Percentiles rank a stretch among this genome's conserved stretches.
phyloP scores from a whole-genome alignment of 495 filamentous ascomycete species.

The Schizothecium vesticola region DNA sequence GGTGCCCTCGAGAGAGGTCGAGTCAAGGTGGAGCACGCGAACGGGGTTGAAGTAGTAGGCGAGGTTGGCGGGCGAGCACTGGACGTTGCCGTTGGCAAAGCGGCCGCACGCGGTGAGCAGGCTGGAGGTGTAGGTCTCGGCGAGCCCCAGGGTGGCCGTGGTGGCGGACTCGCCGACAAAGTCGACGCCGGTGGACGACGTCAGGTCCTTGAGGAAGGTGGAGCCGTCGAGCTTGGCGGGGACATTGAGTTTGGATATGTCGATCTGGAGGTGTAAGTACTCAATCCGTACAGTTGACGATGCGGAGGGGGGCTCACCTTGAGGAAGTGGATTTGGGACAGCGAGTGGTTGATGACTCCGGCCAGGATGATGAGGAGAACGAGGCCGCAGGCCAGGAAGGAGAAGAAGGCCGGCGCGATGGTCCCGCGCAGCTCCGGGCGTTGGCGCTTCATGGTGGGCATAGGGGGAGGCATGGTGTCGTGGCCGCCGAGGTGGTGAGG shows the following conservation, averaged over 20 bases:
- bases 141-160: conserved; percentile 26
- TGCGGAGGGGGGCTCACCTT: conserved; percentile 18
- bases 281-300: not conserved
- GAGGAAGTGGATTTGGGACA: conserved; percentile 24
- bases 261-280: conserved; percentile 19
- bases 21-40: conserved; percentile 27
- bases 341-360: conserved; percentile 17
- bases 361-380: conserved; percentile 26
- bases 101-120: conserved; percentile 32
- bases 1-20: conserved; percentile 18
- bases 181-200: conserved; percentile 26
- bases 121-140: conserved; percentile 26
- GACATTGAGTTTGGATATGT: conserved; percentile 23
- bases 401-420: conserved; percentile 21
- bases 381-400: conserved; percentile 23
- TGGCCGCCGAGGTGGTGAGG: not conserved
- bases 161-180: conserved; percentile 26
- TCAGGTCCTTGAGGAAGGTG: conserved; percentile 27
- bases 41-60: conserved; percentile 33
- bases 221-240: conserved; percentile 30
- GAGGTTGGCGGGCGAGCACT: conserved; percentile 25
- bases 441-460: conserved; percentile 11
- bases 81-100: conserved; percentile 14
- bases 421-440: not conserved
- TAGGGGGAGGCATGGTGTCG: not conserved